These are phyloP conservation scores for Colletotrichum tofieldiae DNA, from an alignment of 2,329 filamentous ascomycete genomes.

Conservation along the genomic window DNA sequence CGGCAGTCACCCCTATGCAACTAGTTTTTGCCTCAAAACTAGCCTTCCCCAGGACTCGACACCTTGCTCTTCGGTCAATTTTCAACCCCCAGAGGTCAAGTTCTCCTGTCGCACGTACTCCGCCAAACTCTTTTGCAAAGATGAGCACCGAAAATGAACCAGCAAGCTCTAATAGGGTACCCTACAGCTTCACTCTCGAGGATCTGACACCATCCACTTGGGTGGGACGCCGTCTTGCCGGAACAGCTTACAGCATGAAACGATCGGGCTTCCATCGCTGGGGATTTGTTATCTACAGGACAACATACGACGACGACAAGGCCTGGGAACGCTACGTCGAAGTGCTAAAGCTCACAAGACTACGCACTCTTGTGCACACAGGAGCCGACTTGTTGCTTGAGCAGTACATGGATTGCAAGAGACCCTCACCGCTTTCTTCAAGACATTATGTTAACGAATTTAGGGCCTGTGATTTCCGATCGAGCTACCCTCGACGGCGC, in stretches of 20 bases:
- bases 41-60: neutral
- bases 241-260: slow-evolving; percentile 7
- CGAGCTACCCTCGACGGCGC: slow-evolving; percentile 24
- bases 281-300: slow-evolving; percentile 43
- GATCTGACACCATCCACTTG: neutral
- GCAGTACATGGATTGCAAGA: slow-evolving; percentile 24
- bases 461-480: slow-evolving; percentile 31
- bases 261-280: slow-evolving; percentile 28
- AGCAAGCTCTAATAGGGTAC: neutral
- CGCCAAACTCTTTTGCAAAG: neutral
- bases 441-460: neutral
- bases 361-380: neutral
- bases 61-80: neutral
- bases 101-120: neutral
- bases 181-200: slow-evolving; percentile 20
- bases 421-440: neutral
- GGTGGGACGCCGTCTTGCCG: neutral
- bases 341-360: neutral
- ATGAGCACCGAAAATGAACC: slow-evolving; percentile 9
- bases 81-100: neutral
- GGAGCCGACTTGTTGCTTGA: slow-evolving; percentile 24
- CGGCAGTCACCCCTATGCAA: neutral
- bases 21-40: neutral
- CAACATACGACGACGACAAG: slow-evolving; percentile 40
- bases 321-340: slow-evolving; percentile 29